phyloP scores from a whole-genome alignment of 2,329 filamentous ascomycete species.

The Penicillium carneum region DNA sequence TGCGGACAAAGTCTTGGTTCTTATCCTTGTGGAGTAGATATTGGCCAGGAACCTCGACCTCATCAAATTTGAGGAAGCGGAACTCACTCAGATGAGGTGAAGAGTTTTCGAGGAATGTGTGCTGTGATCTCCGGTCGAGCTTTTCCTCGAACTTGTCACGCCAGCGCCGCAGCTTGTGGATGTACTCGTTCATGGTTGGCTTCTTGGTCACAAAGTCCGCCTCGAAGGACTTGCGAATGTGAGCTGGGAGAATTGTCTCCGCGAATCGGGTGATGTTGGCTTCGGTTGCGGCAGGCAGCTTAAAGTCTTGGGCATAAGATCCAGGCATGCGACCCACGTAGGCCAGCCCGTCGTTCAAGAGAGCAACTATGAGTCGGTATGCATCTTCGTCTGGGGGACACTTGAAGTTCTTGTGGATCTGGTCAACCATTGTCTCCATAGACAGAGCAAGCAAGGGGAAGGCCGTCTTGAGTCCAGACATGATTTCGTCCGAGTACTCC shows the following conservation, averaged over 20 bases:
- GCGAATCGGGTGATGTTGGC: slow-evolving; percentile 96
- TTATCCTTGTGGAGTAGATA: slow-evolving; percentile 98
- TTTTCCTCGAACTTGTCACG: slow-evolving; percentile 98
- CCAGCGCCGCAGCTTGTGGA: slow-evolving; percentile 94
- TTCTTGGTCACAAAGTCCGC: slow-evolving; percentile 95
- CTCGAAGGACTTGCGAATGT: slow-evolving; percentile 96
- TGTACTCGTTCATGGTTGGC: slow-evolving; percentile 98
- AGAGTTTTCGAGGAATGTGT: slow-evolving; percentile 79
- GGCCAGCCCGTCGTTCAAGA: slow-evolving; percentile 92
- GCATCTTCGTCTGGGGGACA: slow-evolving; percentile 98
- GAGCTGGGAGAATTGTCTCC: slow-evolving; percentile 89
- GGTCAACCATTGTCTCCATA: slow-evolving; percentile 99
- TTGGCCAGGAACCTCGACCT: slow-evolving; percentile 96
- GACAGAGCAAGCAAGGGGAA: slow-evolving; percentile 94
- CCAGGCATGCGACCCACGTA: slow-evolving; percentile 88
- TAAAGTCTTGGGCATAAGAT: slow-evolving; percentile 88
- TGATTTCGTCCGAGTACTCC: slow-evolving; percentile 95
- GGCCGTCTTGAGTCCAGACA: slow-evolving; percentile 92
- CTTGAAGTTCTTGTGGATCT: slow-evolving; percentile 99
- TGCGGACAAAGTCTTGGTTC: slow-evolving; percentile 97
- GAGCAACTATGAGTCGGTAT: slow-evolving; percentile 93
- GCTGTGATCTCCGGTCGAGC: slow-evolving; percentile 80
- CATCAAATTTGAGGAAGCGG: slow-evolving; percentile 96
- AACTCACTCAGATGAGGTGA: slow-evolving; percentile 95
- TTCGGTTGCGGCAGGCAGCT: slow-evolving; percentile 87